Conservation (phyloP, 495 filamentous ascomycete genomes). For the Penicillium dipodomyicola region DNA sequence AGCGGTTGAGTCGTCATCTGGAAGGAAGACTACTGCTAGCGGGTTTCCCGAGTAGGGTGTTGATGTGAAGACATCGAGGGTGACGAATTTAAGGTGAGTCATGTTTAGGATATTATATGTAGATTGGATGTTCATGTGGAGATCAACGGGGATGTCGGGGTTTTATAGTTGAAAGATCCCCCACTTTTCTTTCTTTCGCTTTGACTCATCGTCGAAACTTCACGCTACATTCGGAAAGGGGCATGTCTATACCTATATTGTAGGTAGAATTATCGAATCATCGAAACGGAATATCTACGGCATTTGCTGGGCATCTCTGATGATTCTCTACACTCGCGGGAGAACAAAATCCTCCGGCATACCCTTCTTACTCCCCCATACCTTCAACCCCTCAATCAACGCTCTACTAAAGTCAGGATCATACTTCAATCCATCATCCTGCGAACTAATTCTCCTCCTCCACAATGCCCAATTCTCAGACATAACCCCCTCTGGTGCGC, state of each 20-base stretch:
- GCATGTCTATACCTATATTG: too few species aligned
- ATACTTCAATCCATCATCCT: slow-evolving; percentile 33
- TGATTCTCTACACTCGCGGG: background rate
- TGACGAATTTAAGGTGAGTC: slow-evolving; percentile 35
- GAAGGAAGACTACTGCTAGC: slow-evolving; percentile 43
- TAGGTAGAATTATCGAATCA: background rate
- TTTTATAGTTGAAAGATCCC: slow-evolving; percentile 2
- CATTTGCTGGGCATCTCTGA: too few species aligned
- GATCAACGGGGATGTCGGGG: background rate
- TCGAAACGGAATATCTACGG: background rate
- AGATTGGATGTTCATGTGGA: background rate
- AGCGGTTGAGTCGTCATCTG: slow-evolving; percentile 20
- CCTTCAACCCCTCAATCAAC: slow-evolving; percentile 32
- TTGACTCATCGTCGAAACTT: slow-evolving; percentile 1
- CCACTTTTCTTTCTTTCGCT: slow-evolving; percentile 10
- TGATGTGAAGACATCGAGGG: slow-evolving; percentile 47
- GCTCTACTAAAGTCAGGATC: slow-evolving; percentile 28
- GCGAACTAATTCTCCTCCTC: slow-evolving; percentile 27
- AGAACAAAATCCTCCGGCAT: slow-evolving; percentile 22
- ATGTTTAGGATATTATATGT: slow-evolving; percentile 11
- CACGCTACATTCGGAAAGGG: background rate
- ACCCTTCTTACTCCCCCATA: slow-evolving; percentile 22
- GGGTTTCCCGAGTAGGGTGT: slow-evolving; percentile 40
- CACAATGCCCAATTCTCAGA: slow-evolving; percentile 46
- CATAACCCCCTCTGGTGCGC: slow-evolving; percentile 47